Base-by-base conservation (phyloP, 208 protist species). In the Crithidia acanthocephali region DNA sequence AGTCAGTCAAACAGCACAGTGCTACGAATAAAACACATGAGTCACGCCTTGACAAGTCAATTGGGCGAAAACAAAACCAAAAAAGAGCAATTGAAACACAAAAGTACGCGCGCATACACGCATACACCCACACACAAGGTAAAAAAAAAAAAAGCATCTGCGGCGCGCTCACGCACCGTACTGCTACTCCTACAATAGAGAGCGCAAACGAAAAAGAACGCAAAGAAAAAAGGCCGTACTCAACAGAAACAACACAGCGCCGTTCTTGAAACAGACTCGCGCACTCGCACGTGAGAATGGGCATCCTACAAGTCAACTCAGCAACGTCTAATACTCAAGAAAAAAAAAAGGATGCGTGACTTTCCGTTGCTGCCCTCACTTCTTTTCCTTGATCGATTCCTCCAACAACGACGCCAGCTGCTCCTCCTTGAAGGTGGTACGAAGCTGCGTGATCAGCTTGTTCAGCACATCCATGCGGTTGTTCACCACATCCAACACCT, bases 401-500 rank as follows among this genome's bases (percentile, higher is more conserved):
- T 86, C 80, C 44, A 85, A 35, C 40, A 75, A 57, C n/a, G 51
- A 67, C 20, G 63, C 72, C 23, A 81, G 48, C 45, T 59, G 28
- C 22, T 77, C 80, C 11, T 71, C 74, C 56, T 82, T 79, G 68
- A 74, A 78, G 27, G 80, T 79, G 15, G 62, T 73, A 23, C 80
- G 75, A 32, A 92, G 69, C 53, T 69, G 61, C 42, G 66, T 53
- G 40, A 77, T 76, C 11, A 87, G 58, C 63, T 89, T 88, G 53
- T 87, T 79, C 13, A 88, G 59, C 32, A 80, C 74, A 28, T 84
- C 83, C 23, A 75, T 74, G 18, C 44, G 55, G 48, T 56, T 74
- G 60, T 81, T 53, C 56, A 71, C 71, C 30, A 79, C 27, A 33
- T 74, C 70, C 2, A 79, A 25, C 27, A 92, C 55, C 35, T 69